These are phyloP conservation scores for Candida anutae DNA, from an alignment of 1,139 yeast genomes.

Conservation along the genomic window DNA sequence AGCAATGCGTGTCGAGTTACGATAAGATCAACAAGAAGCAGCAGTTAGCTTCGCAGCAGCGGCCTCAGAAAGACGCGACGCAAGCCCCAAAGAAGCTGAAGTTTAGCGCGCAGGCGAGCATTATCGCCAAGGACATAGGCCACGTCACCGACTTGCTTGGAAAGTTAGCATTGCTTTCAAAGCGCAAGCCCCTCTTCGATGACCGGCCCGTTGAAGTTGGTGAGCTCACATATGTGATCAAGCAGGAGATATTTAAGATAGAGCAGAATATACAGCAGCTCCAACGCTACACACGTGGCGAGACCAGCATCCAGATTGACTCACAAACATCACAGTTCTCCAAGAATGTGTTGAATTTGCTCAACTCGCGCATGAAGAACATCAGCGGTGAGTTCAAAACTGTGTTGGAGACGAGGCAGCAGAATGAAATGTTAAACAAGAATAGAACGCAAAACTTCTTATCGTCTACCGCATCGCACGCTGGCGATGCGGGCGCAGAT, in stretches of 20 bases:
- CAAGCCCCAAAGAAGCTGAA: constrained; percentile 43
- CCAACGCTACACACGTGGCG: constrained; percentile 48
- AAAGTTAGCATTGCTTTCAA: constrained; percentile 77
- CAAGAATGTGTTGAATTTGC: constrained; percentile 76
- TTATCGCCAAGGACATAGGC: constrained; percentile 82
- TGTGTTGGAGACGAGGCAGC: constrained; percentile 81
- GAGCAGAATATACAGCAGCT: constrained; percentile 69
- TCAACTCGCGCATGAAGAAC: constrained; percentile 85
- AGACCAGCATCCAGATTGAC: constrained; percentile 38
- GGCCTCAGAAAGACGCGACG: constrained; percentile 5
- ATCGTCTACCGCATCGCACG: constrained; percentile 37
- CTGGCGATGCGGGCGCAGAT: constrained; percentile 16
- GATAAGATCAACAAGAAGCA: constrained; percentile 48
- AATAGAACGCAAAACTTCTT: constrained; percentile 80
- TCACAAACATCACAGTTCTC: constrained; percentile 64
- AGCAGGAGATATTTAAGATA: constrained; percentile 83
- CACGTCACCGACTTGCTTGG: constrained; percentile 80
- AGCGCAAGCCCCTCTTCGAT: constrained; percentile 86
- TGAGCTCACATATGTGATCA: constrained; percentile 85
- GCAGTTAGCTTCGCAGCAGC: constrained; percentile 2
- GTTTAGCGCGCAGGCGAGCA: constrained; percentile 74
- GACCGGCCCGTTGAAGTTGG: constrained; percentile 93
- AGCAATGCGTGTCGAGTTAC: constrained; percentile 70
- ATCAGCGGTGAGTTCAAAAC: constrained; percentile 87
- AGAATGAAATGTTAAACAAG: constrained; percentile 73